These are phyloP conservation scores for Cudoniella acicularis DNA, from an alignment of 495 filamentous ascomycete species.

Conservation along the genomic window DNA sequence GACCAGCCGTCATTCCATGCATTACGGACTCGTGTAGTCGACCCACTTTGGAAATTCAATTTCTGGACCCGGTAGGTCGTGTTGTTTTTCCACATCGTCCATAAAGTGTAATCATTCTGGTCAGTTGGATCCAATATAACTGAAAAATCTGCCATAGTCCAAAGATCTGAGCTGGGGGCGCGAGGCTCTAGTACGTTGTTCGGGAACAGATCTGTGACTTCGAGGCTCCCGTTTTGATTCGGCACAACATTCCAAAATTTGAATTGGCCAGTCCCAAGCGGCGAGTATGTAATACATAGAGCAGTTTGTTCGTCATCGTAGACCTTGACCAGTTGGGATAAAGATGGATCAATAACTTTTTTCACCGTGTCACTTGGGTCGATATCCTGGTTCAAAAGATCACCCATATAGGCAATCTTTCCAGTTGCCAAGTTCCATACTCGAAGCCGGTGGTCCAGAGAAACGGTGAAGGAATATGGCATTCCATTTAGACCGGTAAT, in stretches of 20 bases:
- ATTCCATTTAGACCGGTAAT: constrained; percentile 50
- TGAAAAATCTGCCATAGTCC: constrained; percentile 83
- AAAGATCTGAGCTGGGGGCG: constrained; percentile 69
- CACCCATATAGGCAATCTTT: constrained; percentile 64
- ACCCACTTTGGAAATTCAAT: constrained; percentile 31
- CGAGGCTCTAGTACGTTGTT: constrained; percentile 58
- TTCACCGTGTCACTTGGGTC: constrained; percentile 54
- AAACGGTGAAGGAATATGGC: constrained; percentile 74
- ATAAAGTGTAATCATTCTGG: constrained; percentile 53
- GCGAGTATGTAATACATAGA: constrained; percentile 80
- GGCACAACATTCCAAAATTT: constrained; percentile 87
- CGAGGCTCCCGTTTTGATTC: constrained; percentile 55
- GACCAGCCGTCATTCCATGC: constrained; percentile 73
- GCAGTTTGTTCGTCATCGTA: constrained; percentile 65
- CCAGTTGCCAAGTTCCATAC: constrained; percentile 80
- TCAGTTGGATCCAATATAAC: constrained; percentile 32
- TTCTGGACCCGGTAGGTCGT: constrained; percentile 68
- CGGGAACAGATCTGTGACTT: constrained; percentile 67
- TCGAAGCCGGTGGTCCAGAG: constrained; percentile 79
- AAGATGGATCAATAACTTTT: constrained; percentile 71
- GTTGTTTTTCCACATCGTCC: constrained; percentile 87
- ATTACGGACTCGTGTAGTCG: constrained; percentile 31
- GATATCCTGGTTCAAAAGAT: constrained; percentile 59
- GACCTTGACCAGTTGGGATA: constrained; percentile 69
- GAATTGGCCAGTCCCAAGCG: constrained; percentile 81